A percentile compares a stretch with the other conserved stretches of the same genome.
Conservation (phyloP, 164 flowering plant genomes). For the Magnolia changhungtana region DNA sequence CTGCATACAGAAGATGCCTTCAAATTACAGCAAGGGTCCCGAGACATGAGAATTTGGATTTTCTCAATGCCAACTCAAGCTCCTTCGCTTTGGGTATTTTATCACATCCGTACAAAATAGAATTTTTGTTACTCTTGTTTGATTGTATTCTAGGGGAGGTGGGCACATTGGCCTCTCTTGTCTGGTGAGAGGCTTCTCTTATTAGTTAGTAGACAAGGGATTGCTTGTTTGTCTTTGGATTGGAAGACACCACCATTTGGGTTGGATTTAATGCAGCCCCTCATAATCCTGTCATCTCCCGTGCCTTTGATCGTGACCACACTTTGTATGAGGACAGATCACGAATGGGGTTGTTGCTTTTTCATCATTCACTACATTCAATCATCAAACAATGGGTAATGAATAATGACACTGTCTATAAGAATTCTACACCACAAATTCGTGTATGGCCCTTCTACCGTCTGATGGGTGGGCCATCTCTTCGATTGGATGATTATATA, state of each 20-base stretch:
- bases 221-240: conserved; percentile 1
- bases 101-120: too few species aligned
- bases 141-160: neutral
- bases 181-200: neutral
- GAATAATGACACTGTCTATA: too few species aligned
- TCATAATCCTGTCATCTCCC: neutral
- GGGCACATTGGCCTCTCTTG: neutral
- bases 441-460: too few species aligned
- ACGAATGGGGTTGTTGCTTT: neutral
- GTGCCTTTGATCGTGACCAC: neutral
- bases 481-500: too few species aligned
- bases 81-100: too few species aligned
- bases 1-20: too few species aligned
- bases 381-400: neutral
- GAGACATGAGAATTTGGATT: too few species aligned
- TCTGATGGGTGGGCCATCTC: too few species aligned
- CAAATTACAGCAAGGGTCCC: too few species aligned
- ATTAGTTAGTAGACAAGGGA: neutral
- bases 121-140: too few species aligned
- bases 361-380: neutral
- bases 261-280: conserved; percentile 1
- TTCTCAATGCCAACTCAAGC: too few species aligned
- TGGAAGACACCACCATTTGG: conserved; percentile 3
- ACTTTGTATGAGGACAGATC: neutral
- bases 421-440: too few species aligned